Evolutionary conservation across 106 monocot species (phyloP).

Genomic region (Dendrobium huoshanense): DNA sequence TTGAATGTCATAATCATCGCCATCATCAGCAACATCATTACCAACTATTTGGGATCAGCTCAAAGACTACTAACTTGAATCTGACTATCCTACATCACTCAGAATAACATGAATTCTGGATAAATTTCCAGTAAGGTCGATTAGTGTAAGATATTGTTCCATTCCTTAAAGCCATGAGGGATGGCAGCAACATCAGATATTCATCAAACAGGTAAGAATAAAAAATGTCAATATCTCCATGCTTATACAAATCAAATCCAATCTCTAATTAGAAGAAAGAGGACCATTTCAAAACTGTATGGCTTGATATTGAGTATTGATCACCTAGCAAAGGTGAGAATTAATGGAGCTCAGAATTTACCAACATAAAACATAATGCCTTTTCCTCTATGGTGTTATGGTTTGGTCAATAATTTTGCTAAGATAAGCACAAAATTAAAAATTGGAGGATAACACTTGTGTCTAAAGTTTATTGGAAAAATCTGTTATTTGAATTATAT

Average conservation of each 20-base stretch:
- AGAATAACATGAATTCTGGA: not conserved
- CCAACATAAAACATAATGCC: not conserved
- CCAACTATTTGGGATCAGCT: not conserved
- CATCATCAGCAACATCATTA: not conserved
- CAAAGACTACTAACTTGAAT: not conserved
- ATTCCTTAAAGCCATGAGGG: not conserved
- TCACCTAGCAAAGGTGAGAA: not conserved
- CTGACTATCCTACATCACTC: not conserved
- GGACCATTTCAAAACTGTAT: not conserved
- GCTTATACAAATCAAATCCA: not conserved
- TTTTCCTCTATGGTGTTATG: not conserved
- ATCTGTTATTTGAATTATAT: not conserved
- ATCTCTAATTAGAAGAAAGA: not conserved
- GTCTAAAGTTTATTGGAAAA: not conserved
- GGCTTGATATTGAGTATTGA: not conserved
- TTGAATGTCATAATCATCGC: not conserved
- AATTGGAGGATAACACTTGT: not conserved
- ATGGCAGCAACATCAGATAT: not conserved
- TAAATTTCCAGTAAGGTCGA: not conserved
- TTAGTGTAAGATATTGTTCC: not conserved
- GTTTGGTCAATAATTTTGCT: not conserved
- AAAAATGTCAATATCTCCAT: not conserved
- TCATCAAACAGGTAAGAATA: not conserved
- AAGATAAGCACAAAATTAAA: not conserved
- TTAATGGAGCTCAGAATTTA: not conserved